Conservation (phyloP, 305 asterid species). For the Ilex paraguariensis region DNA sequence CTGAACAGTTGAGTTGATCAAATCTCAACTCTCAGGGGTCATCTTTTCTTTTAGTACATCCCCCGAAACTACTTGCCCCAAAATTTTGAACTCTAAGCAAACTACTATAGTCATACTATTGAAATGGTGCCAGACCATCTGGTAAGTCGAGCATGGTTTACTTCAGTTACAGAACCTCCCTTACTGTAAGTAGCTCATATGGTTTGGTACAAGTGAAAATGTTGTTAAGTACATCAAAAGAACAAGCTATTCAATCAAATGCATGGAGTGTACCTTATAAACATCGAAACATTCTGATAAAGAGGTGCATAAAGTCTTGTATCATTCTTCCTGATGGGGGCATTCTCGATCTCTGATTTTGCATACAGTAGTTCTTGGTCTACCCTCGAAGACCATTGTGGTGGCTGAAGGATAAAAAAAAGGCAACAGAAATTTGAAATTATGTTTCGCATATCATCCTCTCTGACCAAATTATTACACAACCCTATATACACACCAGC, state of each 20-base stretch:
- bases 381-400: slow-evolving; percentile 41
- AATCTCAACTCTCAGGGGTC: too few species aligned
- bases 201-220: background rate
- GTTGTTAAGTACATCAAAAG: background rate
- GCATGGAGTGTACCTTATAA: slow-evolving; percentile 34
- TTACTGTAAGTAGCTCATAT: background rate
- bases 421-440: slow-evolving; percentile 1
- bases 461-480: background rate
- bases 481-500: slow-evolving; percentile 29
- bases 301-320: slow-evolving; percentile 41
- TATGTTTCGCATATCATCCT: background rate
- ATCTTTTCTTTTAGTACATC: too few species aligned
- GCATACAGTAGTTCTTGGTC: slow-evolving; percentile 46
- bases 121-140: too few species aligned
- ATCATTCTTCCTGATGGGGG: slow-evolving; percentile 12
- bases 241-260: background rate
- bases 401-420: slow-evolving; percentile 6
- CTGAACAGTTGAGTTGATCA: too few species aligned
- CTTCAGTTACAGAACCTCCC: too few species aligned
- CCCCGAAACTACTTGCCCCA: too few species aligned
- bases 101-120: too few species aligned
- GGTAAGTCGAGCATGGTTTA: too few species aligned
- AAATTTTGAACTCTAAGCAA: too few species aligned
- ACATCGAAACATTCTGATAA: slow-evolving; percentile 52
- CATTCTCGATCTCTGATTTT: slow-evolving; percentile 39